Evolutionary conservation across 2,329 filamentous ascomycete genomes (phyloP), one percentile per base, ranked within the genome.

Genomic region (Aureobasidium sp.): DNA sequence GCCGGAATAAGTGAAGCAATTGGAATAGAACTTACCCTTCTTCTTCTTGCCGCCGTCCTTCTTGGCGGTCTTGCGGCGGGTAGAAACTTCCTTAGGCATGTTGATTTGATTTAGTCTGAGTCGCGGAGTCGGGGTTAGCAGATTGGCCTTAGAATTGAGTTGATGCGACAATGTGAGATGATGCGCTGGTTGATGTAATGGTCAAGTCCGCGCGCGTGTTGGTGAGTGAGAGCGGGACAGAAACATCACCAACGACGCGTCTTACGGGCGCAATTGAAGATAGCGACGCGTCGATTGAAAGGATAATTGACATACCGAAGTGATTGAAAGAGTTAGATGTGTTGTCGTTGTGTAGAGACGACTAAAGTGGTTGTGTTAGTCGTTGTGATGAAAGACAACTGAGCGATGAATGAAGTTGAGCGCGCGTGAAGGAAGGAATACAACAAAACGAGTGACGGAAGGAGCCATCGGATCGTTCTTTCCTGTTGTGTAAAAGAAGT

Each of bases 31-130:
- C 79, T 64, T 74, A 87, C 86, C 86, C 83, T 88, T 89, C 85
- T 88, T 88, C 80, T 85, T 86, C 79, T 86, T 86, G 73, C 82
- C 81, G 65, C 76, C 76, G 65, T 75, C 76, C 67, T 74, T 71
- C 73, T 81, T 80, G 72, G 80, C 76, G 73, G 79, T 75, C 77
- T 85, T 85, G 74, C 84, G 81, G 72, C 83, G 82, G 68, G 78
- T 81, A 66, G 80, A 76, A 77, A 83, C 83, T 69, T 86, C 85
- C 80, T 88, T 88, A 72, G 86, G 86, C 86, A 89, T 89, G 66
- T 59, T 59, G 44, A 50, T 42, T 59, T 49, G 55, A 42, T 41
- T 59, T 41, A 21, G 32, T 59, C 57, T 59, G 57, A 39, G 42
- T 59, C 45, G 57, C 57, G 45, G 8, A 42, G 36, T 41, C 29